phyloP scores from a whole-genome alignment of 2,329 filamentous ascomycete genomes.

The Diaporthe caulivora region DNA sequence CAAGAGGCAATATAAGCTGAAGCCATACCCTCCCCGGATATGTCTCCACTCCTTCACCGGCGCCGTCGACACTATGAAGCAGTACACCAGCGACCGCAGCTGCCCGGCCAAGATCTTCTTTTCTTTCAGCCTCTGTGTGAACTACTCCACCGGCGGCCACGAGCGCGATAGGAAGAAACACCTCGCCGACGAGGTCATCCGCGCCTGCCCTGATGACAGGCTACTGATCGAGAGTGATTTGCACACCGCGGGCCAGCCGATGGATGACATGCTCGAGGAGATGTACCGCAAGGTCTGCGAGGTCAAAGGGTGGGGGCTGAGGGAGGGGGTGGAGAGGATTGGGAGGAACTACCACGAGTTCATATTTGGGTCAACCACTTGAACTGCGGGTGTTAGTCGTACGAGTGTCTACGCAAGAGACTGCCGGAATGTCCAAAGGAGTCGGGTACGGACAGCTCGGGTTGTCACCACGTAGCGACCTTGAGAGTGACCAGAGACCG shows the following conservation, averaged over 20 bases:
- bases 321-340: slow-evolving; percentile 76
- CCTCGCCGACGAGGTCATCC: slow-evolving; percentile 64
- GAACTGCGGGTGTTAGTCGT: not conserved
- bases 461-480: not conserved
- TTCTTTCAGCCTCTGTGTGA: slow-evolving; percentile 88
- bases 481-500: not conserved
- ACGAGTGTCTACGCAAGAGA: not conserved
- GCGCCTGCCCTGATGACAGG: slow-evolving; percentile 79
- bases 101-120: slow-evolving; percentile 86
- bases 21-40: slow-evolving; percentile 85
- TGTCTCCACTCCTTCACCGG: slow-evolving; percentile 96
- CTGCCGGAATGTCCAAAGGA: too few relatives aligned
- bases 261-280: slow-evolving; percentile 83
- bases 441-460: fast-evolving
- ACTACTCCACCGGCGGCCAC: slow-evolving; percentile 70
- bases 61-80: slow-evolving; percentile 77
- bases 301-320: slow-evolving; percentile 81
- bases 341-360: slow-evolving; percentile 84
- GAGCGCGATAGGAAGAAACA: slow-evolving; percentile 64
- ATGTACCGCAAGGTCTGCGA: slow-evolving; percentile 82
- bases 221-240: slow-evolving; percentile 92
- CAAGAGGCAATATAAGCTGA: slow-evolving; percentile 48
- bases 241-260: slow-evolving; percentile 82
- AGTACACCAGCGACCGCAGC: slow-evolving; percentile 79
- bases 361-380: slow-evolving; percentile 67